A percentile compares a stretch with the other conserved stretches of the same genome.
Evolutionary conservation across 805 yeast genomes (phyloP).

Genomic region (Saturnispora gosingensis): DNA sequence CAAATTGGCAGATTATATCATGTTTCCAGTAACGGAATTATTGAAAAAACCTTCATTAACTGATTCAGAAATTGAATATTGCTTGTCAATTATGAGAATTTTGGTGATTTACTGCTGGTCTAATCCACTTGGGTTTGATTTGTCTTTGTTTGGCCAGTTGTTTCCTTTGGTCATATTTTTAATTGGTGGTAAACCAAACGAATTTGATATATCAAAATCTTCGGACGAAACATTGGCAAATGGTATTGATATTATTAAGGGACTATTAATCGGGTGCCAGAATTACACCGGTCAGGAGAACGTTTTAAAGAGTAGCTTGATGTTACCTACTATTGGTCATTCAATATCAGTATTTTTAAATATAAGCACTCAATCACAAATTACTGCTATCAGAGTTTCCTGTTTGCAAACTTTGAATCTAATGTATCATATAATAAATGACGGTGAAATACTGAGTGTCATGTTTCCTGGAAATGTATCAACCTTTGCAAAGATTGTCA

Average conservation of each 20-base stretch:
- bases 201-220: constrained; percentile 19
- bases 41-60: constrained; percentile 39
- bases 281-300: constrained; percentile 21
- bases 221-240: constrained; percentile 31
- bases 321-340: constrained; percentile 40
- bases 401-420: constrained; percentile 28
- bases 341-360: constrained; percentile 36
- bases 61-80: constrained; percentile 36
- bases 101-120: constrained; percentile 44
- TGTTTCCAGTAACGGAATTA: constrained; percentile 49
- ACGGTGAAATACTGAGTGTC: constrained; percentile 41
- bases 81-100: constrained; percentile 35
- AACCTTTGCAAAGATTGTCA: constrained; percentile 31
- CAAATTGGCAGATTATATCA: constrained; percentile 50
- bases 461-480: constrained; percentile 47
- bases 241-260: constrained; percentile 27
- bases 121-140: constrained; percentile 30
- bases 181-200: constrained; percentile 37
- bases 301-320: constrained; percentile 25
- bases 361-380: constrained; percentile 22
- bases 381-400: constrained; percentile 23
- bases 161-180: constrained; percentile 38
- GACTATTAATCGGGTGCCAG: constrained; percentile 26
- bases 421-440: constrained; percentile 29
- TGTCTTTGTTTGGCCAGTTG: constrained; percentile 34